Evolutionary conservation across 352 stramenopile genomes (phyloP).

Genomic region (Phytophthora rubi): DNA sequence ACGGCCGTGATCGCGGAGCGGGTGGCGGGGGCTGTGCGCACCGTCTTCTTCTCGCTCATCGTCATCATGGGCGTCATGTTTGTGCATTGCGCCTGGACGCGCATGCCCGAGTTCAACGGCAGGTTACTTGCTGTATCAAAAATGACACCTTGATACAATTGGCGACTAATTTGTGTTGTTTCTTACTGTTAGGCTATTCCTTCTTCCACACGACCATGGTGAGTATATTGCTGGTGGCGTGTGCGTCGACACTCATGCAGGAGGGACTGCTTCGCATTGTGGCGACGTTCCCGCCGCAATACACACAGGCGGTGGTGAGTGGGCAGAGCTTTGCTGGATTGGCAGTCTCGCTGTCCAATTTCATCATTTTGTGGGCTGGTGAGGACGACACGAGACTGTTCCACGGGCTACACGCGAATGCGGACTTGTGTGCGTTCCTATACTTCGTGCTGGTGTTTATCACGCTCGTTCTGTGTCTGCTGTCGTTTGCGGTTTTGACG

Average conservation of each 20-base stretch:
- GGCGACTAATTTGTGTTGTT: not conserved
- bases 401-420: conserved; percentile 42
- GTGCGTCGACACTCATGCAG: conserved; percentile 79
- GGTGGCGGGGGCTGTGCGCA: conserved; percentile 65
- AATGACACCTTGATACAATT: conserved; percentile 18
- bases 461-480: conserved; percentile 58
- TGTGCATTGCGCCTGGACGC: conserved; percentile 71
- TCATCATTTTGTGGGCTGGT: conserved; percentile 67
- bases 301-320: conserved; percentile 80
- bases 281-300: conserved; percentile 73
- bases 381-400: conserved; percentile 30
- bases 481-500: conserved; percentile 65
- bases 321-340: conserved; percentile 81
- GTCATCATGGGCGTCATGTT: conserved; percentile 79
- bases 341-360: conserved; percentile 73
- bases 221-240: conserved; percentile 75
- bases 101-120: conserved; percentile 77
- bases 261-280: conserved; percentile 81
- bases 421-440: conserved; percentile 71
- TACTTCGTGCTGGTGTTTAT: conserved; percentile 84
- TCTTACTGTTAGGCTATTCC: conserved; percentile 25
- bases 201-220: conserved; percentile 84
- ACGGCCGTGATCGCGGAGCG: conserved; percentile 64
- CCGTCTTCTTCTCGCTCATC: conserved; percentile 71
- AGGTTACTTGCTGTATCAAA: not conserved